Conservation (phyloP, 306 rosid species). For the Trichosanthes truncata region DNA sequence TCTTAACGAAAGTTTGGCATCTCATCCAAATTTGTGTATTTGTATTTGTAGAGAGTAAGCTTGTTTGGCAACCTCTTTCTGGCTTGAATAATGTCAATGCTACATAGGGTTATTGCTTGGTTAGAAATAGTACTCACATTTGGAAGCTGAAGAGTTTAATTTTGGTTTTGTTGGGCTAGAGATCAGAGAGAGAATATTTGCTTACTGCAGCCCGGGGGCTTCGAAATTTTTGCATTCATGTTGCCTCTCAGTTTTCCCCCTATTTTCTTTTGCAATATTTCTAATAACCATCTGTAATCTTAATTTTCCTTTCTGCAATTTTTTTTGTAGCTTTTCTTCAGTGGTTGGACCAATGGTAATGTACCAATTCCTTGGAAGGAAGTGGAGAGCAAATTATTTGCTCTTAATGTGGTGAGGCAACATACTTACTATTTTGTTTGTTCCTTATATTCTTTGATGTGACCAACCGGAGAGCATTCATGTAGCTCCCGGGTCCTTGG, state of each 20-base stretch:
- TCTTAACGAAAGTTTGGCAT: not conserved
- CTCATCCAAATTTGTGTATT: not conserved
- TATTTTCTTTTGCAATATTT: slow-evolving; percentile 8
- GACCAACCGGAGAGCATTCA: not conserved
- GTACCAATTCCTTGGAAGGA: slow-evolving; percentile 79
- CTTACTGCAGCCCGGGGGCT: not conserved
- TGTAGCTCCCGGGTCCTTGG: not conserved
- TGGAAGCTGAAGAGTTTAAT: not conserved
- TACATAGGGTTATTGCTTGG: not conserved
- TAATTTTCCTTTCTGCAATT: not conserved
- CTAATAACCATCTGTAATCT: not conserved
- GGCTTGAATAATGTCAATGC: not conserved
- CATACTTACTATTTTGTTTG: slow-evolving; percentile 7
- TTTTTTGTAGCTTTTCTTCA: slow-evolving; percentile 57
- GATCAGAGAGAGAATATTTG: not conserved
- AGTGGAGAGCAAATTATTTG: slow-evolving; percentile 91
- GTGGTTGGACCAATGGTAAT: slow-evolving; percentile 66
- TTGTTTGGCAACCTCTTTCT: not conserved
- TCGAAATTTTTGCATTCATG: not conserved
- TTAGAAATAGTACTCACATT: not conserved
- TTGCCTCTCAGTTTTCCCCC: not conserved
- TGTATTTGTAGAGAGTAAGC: not conserved
- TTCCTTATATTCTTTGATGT: not conserved
- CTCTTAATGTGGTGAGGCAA: slow-evolving; percentile 74
- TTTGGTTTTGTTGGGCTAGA: not conserved